phyloP scores from a whole-genome alignment of 768 basidiomycete genomes.

The Tylopilus sp. region DNA sequence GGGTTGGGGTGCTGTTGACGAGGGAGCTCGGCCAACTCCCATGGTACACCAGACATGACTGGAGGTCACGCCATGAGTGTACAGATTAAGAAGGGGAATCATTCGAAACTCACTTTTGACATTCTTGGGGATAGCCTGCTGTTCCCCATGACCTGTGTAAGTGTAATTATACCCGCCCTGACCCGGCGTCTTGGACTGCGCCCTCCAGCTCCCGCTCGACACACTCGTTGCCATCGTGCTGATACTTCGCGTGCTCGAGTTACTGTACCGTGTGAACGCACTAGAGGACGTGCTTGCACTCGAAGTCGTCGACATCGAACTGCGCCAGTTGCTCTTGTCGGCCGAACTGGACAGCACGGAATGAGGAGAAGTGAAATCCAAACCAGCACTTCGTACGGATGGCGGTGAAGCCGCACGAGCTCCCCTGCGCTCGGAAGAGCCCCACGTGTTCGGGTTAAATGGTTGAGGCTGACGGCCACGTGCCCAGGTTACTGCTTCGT shows the following conservation, averaged over 20 bases:
- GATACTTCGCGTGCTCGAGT: conserved; percentile 63
- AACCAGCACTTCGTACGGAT: conserved; percentile 52
- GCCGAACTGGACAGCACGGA: conserved; percentile 51
- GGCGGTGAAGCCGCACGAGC: conserved; percentile 56
- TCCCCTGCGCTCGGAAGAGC: conserved; percentile 33
- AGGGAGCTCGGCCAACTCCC: conserved; percentile 68
- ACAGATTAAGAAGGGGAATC: not conserved
- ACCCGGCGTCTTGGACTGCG: conserved; percentile 29
- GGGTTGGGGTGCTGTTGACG: conserved; percentile 61
- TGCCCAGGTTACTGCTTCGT: conserved; percentile 44
- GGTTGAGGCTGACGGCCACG: conserved; percentile 43
- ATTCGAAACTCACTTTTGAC: conserved; percentile 68
- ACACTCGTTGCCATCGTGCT: conserved; percentile 81
- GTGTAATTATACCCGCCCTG: conserved; percentile 15
- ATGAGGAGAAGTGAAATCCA: conserved; percentile 50
- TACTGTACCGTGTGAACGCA: conserved; percentile 77
- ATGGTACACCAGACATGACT: conserved; percentile 79
- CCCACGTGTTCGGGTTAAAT: conserved; percentile 19
- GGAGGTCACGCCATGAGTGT: conserved; percentile 8
- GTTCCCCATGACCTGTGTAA: conserved; percentile 19
- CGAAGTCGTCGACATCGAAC: conserved; percentile 65
- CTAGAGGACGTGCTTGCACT: conserved; percentile 68
- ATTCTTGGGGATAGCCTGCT: conserved; percentile 53
- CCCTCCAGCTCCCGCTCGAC: conserved; percentile 72
- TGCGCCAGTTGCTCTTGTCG: conserved; percentile 63